These are phyloP conservation scores for Glutinoglossum americanum DNA, from an alignment of 495 filamentous ascomycete genomes.

Conservation along the genomic window DNA sequence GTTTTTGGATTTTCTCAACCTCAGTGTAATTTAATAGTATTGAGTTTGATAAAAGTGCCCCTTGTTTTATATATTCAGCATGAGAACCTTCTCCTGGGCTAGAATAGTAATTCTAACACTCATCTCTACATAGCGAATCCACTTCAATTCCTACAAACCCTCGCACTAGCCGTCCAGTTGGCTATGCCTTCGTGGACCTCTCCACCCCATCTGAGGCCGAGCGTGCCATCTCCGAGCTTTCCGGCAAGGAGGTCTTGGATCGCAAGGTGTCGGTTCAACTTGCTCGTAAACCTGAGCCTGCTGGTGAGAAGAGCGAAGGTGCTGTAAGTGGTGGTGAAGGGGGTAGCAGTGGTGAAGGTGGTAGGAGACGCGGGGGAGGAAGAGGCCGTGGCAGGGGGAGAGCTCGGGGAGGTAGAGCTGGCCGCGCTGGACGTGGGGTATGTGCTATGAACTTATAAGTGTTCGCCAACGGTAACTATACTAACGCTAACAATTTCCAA, in stretches of 20 bases:
- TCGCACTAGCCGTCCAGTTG: constrained; percentile 91
- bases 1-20: neutral
- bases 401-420: constrained; percentile 46
- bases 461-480: neutral
- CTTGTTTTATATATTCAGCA: neutral
- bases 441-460: neutral
- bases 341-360: constrained; percentile 42
- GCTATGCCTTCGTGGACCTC: constrained; percentile 96
- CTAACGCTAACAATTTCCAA: neutral
- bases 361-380: constrained; percentile 26
- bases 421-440: constrained; percentile 45
- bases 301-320: constrained; percentile 52
- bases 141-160: constrained; percentile 98
- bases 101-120: neutral
- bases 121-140: constrained; percentile 48
- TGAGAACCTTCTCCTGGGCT: neutral
- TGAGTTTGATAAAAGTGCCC: neutral
- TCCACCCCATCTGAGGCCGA: constrained; percentile 84
- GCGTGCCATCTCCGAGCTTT: constrained; percentile 80
- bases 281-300: constrained; percentile 84
- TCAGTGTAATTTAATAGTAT: neutral
- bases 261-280: constrained; percentile 98
- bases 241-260: constrained; percentile 87
- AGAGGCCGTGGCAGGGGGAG: constrained; percentile 61
- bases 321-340: constrained; percentile 42